Percentiles rank a stretch among this genome's conserved stretches.
Conservation (phyloP, 371 early-diverging fungal species). For the Mortierella sp. region DNA sequence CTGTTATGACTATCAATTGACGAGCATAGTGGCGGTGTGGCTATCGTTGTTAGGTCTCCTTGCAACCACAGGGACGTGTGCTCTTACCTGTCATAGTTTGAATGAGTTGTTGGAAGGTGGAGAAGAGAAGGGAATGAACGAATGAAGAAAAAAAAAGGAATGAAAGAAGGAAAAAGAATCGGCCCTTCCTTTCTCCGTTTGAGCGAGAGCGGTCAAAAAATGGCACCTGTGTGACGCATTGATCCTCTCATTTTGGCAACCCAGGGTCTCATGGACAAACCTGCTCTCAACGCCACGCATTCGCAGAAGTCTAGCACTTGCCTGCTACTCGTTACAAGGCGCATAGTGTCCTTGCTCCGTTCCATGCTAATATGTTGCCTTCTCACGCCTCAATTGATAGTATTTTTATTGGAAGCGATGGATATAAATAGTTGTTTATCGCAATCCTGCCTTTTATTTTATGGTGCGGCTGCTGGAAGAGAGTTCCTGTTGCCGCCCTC, state of each 20-base stretch:
- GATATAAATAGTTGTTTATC: neutral
- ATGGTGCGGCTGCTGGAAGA: constrained; percentile 12
- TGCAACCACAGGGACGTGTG: neutral
- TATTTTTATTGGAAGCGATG: neutral
- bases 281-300: neutral
- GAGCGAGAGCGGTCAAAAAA: neutral
- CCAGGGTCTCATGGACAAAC: neutral
- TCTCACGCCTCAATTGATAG: neutral
- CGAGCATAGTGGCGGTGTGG: neutral
- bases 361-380: neutral
- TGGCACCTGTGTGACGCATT: neutral
- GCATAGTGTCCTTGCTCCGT: too few species aligned
- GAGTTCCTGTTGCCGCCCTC: constrained; percentile 55
- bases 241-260: neutral
- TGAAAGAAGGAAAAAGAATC: constrained; percentile 17
- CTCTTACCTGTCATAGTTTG: constrained; percentile 15
- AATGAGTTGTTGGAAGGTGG: neutral
- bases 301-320: neutral
- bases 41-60: neutral
- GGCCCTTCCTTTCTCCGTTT: neutral
- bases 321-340: neutral
- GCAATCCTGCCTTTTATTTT: neutral
- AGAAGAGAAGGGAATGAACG: neutral
- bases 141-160: constrained; percentile 6
- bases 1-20: neutral